Conservation (phyloP, 2,329 filamentous ascomycete species). For the Cladosporium sp. region DNA sequence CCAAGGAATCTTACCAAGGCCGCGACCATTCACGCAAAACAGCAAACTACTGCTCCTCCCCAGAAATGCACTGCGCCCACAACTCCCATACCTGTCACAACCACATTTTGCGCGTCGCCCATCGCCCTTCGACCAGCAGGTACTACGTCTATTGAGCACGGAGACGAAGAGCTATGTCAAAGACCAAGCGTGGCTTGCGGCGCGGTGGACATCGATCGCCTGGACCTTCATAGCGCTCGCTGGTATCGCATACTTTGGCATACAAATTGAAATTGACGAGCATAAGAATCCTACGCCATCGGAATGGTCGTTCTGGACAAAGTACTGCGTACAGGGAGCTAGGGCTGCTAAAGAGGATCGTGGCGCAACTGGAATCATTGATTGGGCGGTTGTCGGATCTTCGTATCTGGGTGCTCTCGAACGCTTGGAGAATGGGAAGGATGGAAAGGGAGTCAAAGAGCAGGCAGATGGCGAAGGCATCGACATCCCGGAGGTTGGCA, state of each 20-base stretch:
- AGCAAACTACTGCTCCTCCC: conserved; percentile 55
- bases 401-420: conserved; percentile 61
- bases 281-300: conserved; percentile 74
- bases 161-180: conserved; percentile 70
- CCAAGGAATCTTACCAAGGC: conserved; percentile 13
- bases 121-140: conserved; percentile 38
- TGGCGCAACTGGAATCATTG: conserved; percentile 59
- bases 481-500: conserved; percentile 54
- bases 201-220: conserved; percentile 66
- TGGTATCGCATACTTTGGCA: conserved; percentile 62
- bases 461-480: conserved; percentile 27
- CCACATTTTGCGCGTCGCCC: conserved; percentile 38
- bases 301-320: conserved; percentile 74
- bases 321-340: conserved; percentile 67
- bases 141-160: conserved; percentile 75
- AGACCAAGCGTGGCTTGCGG: conserved; percentile 67
- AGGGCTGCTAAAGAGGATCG: conserved; percentile 47
- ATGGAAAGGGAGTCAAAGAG: conserved; percentile 66
- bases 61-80: conserved; percentile 55
- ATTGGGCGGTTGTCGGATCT: conserved; percentile 69
- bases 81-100: conserved; percentile 66
- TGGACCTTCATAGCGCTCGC: conserved; percentile 65
- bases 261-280: conserved; percentile 75
- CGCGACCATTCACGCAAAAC: conserved; percentile 60
- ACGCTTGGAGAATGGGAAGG: conserved; percentile 64